Conservation (phyloP, 1,284 basidiomycete species). For the Rhodotorula sp. region DNA sequence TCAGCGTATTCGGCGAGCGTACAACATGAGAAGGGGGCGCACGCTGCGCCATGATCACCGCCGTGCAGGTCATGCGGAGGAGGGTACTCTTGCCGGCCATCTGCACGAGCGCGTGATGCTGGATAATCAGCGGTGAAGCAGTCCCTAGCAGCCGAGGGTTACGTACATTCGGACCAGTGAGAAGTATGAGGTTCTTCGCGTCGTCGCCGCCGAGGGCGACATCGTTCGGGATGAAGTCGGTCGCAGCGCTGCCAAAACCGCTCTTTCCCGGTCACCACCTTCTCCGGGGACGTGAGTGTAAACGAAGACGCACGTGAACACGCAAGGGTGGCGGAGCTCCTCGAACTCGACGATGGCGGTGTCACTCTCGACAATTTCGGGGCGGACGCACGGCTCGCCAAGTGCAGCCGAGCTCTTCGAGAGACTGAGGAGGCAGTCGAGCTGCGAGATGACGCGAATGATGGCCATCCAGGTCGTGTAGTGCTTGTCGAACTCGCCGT, state of each 20-base stretch:
- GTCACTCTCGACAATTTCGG: conserved; percentile 78
- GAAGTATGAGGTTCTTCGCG: conserved; percentile 74
- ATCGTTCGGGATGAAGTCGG: conserved; percentile 91
- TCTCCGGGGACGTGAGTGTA: neutral
- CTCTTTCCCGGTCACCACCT: neutral
- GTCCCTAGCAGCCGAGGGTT: neutral
- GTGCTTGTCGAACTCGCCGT: conserved; percentile 46
- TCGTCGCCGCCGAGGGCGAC: conserved; percentile 75
- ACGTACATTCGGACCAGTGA: conserved; percentile 89
- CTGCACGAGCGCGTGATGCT: conserved; percentile 27
- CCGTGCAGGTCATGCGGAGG: conserved; percentile 81
- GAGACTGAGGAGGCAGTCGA: conserved; percentile 92
- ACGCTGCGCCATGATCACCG: conserved; percentile 46
- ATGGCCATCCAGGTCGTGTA: conserved; percentile 47
- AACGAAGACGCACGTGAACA: conserved; percentile 41
- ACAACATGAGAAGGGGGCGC: neutral
- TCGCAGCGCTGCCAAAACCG: conserved; percentile 42
- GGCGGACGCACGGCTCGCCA: conserved; percentile 89
- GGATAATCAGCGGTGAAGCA: neutral
- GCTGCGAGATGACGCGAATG: conserved; percentile 69
- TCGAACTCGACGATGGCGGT: conserved; percentile 77
- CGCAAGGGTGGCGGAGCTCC: conserved; percentile 77
- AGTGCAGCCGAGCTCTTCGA: conserved; percentile 86
- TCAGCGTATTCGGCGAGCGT: neutral
- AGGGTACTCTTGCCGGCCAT: conserved; percentile 54